These are phyloP conservation scores for Hamamelis virginiana DNA, from an alignment of 164 flowering plant genomes.

Conservation along the genomic window DNA sequence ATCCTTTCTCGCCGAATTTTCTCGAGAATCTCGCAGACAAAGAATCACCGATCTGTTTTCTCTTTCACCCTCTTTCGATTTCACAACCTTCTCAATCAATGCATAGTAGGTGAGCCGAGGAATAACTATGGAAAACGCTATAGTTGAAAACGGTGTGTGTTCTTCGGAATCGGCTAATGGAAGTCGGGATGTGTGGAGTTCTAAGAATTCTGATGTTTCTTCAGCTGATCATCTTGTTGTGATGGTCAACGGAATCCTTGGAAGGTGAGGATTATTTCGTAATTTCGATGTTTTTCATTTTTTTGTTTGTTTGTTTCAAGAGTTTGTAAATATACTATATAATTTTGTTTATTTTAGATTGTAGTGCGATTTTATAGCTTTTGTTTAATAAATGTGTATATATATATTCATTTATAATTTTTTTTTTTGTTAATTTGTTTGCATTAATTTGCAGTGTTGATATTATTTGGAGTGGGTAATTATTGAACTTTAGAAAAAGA, in stretches of 20 bases:
- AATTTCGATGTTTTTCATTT: too few species aligned
- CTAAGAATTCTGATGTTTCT: slow-evolving; percentile 44
- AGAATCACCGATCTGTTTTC: too few species aligned
- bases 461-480: too few species aligned
- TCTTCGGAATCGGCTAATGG: slow-evolving; percentile 50
- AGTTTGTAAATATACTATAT: not conserved
- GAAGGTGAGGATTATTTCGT: slow-evolving; percentile 46
- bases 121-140: slow-evolving; percentile 1
- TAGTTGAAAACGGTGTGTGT: slow-evolving; percentile 38
- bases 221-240: slow-evolving; percentile 86
- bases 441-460: not conserved
- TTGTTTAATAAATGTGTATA: not conserved
- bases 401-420: not conserved
- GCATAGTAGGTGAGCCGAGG: too few species aligned
- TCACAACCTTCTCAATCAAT: too few species aligned
- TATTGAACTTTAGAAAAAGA: too few species aligned
- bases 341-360: not conserved
- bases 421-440: not conserved
- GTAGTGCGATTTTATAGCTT: not conserved
- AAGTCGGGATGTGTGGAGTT: slow-evolving; percentile 66
- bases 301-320: too few species aligned
- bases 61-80: not conserved
- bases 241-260: slow-evolving; percentile 93
- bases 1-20: too few species aligned
- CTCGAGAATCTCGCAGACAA: too few species aligned